phyloP scores from a whole-genome alignment of 2,329 filamentous ascomycete genomes.

The Emmonsia crescens region DNA sequence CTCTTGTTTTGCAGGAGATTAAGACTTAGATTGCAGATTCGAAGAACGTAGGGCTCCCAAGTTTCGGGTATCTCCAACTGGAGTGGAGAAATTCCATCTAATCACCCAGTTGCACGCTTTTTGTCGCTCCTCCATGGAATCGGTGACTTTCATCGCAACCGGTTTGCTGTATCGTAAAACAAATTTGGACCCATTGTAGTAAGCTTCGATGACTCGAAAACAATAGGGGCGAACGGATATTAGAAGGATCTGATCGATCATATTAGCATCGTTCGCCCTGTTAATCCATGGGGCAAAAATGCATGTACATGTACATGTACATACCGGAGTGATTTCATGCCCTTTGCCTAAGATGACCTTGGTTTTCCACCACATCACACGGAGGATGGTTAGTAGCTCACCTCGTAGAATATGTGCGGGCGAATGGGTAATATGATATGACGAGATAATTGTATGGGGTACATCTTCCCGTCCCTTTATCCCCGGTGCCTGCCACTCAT shows the following conservation, averaged over 20 bases:
- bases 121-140: neutral
- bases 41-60: too few species aligned
- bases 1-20: too few species aligned
- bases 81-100: neutral
- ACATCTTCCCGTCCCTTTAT: neutral
- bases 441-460: neutral
- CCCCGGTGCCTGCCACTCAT: neutral
- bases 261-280: neutral
- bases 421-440: neutral
- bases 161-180: conserved; percentile 1
- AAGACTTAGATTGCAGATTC: too few species aligned
- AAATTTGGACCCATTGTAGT: conserved; percentile 3
- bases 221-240: conserved; percentile 44
- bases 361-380: neutral
- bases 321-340: conserved; percentile 1
- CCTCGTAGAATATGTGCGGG: neutral
- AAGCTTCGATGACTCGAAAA: neutral
- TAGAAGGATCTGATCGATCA: neutral
- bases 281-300: neutral
- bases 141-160: neutral
- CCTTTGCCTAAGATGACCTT: neutral
- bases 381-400: neutral
- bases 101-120: neutral
- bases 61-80: too few species aligned
- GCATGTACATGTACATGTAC: too few species aligned